These are phyloP conservation scores for Stephanodiscus triporus DNA, from an alignment of 108 stramenopile species.

Conservation along the genomic window DNA sequence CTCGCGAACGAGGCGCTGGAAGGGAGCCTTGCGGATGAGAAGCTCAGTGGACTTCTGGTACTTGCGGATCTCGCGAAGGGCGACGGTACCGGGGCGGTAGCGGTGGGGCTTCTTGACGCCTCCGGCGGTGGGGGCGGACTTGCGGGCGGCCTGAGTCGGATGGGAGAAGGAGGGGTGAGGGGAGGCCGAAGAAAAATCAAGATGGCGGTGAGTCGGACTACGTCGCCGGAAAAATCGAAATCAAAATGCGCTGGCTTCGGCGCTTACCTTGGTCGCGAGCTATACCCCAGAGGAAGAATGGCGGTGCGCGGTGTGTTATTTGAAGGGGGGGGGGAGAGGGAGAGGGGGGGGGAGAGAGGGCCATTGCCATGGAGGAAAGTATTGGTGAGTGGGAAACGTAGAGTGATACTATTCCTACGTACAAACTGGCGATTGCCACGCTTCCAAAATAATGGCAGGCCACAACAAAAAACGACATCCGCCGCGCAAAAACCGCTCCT, in stretches of 20 bases:
- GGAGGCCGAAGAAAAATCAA: not conserved
- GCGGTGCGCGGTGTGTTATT: not conserved
- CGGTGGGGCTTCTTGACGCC: slow-evolving; percentile 93
- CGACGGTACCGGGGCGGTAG: slow-evolving; percentile 96
- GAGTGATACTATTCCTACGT: slow-evolving; percentile 1
- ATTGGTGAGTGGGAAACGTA: not conserved
- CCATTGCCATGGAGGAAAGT: not conserved
- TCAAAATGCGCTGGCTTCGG: not conserved
- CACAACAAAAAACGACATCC: not conserved
- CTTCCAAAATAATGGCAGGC: slow-evolving; percentile 49
- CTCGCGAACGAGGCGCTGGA: slow-evolving; percentile 93
- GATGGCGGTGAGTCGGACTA: not conserved
- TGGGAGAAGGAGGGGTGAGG: slow-evolving; percentile 35
- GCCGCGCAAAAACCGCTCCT: not conserved
- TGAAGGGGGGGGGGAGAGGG: not conserved
- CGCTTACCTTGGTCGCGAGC: slow-evolving; percentile 29
- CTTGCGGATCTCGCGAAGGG: slow-evolving; percentile 94
- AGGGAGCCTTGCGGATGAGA: slow-evolving; percentile 84
- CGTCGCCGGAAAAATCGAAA: not conserved
- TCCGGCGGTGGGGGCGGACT: slow-evolving; percentile 88
- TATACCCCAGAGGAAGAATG: not conserved
- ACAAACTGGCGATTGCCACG: slow-evolving; percentile 7
- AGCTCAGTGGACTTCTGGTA: slow-evolving; percentile 86
- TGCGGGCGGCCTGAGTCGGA: slow-evolving; percentile 93
- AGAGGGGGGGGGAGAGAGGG: not conserved